Evolutionary conservation across 495 filamentous ascomycete species (phyloP).

Genomic region (Wilcoxina mikolae): DNA sequence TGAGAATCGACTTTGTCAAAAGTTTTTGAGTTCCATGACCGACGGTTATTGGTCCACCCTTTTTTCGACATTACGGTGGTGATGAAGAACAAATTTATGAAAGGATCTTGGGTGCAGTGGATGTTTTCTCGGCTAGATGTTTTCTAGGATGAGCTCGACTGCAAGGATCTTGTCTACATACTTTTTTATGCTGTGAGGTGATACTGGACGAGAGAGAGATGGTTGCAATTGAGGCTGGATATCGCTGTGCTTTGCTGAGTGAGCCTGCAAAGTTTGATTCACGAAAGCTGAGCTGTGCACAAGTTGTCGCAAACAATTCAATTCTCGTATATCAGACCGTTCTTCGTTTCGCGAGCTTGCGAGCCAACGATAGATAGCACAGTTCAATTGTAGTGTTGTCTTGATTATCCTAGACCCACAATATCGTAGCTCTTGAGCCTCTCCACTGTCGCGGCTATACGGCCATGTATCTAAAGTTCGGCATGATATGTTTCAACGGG

Average conservation of each 20-base stretch:
- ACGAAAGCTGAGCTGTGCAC: no score
- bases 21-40: slow-evolving; percentile 39
- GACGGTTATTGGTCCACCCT: slow-evolving; percentile 43
- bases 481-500: no score
- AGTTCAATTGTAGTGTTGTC: no score
- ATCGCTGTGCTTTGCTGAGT: background rate
- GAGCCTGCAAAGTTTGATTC: no score
- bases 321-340: no score
- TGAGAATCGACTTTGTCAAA: slow-evolving; percentile 11
- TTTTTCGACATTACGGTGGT: slow-evolving; percentile 18
- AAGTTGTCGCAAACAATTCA: no score
- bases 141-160: slow-evolving; percentile 40
- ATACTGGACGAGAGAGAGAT: background rate
- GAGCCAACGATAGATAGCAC: no score
- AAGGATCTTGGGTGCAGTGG: slow-evolving; percentile 58
- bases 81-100: slow-evolving; percentile 45
- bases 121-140: slow-evolving; percentile 27
- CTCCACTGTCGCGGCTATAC: no score
- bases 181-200: slow-evolving; percentile 5
- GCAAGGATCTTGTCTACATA: slow-evolving; percentile 57
- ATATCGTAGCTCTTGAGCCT: no score
- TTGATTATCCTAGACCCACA: no score
- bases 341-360: no score
- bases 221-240: background rate
- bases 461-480: no score